Conservation (phyloP, 2,329 filamentous ascomycete species). For the Colletotrichum nymphaeae region DNA sequence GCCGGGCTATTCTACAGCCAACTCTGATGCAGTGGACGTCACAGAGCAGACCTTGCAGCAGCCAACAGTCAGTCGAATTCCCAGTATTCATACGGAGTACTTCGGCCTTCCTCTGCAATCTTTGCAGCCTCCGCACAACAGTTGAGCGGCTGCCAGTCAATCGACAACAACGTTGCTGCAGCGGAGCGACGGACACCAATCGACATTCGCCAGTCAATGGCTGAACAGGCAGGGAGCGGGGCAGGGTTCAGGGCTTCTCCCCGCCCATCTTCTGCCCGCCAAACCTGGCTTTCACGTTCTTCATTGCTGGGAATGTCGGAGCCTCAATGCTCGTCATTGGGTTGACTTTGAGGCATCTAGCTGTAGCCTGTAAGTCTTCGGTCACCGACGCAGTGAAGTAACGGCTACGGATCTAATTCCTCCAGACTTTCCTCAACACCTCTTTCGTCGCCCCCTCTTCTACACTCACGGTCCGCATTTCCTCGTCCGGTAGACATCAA, state of each 20-base stretch:
- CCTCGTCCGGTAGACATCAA: neutral
- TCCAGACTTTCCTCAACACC: constrained; percentile 1
- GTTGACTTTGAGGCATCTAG: neutral
- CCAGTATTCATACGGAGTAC: neutral
- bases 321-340: neutral
- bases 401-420: neutral
- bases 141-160: neutral
- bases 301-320: neutral
- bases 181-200: neutral
- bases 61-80: neutral
- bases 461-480: neutral
- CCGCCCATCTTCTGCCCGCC: neutral
- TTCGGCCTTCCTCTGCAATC: no score
- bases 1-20: neutral
- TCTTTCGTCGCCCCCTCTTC: neutral
- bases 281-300: neutral
- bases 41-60: neutral
- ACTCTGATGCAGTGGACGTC: neutral
- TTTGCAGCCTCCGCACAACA: neutral
- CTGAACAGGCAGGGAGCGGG: neutral
- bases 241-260: constrained; percentile 20
- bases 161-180: neutral
- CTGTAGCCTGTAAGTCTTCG: neutral
- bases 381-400: no score
- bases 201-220: neutral